Evolutionary conservation across 73 alveolate genomes (phyloP), one percentile per base, ranked within the genome.

Genomic region (Effrenium voratum): DNA sequence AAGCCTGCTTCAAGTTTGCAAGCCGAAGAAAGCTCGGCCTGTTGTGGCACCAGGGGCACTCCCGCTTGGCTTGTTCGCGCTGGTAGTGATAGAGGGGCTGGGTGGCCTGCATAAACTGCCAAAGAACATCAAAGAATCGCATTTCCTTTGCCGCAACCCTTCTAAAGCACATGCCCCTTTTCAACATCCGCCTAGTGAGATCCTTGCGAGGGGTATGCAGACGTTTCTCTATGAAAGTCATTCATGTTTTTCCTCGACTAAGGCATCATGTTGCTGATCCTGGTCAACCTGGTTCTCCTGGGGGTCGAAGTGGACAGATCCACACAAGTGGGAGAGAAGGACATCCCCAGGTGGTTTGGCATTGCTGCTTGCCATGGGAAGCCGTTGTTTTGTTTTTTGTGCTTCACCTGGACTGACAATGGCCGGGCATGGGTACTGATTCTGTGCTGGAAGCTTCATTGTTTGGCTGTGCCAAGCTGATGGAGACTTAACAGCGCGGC

Each of bases 261-360:
- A 87, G 95, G 95, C 77, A 40, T 87, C 45, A 87, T 87, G 95
- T 28, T 45, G n/a, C 32, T 90, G 96, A 90, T 90, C 87, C 63
- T 90, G 55, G 52, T 90, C 87, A 90, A 90, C 41, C 24, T 90
- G 96, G 83, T 90, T 50, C 87, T 90, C 30, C 43, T 90, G 46
- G 96, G 96, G 59, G 57, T 90, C 26, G 96, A 90, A 57, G 87
- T 90, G 43, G 87, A 90, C 32, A 66, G 28, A 41, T 86, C 96
- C 44, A 68, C 96, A 15, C 41, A 24, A 19, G 44, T 90, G 87
- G 96, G 96, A 0, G 87, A 90, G 26, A 50, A 47, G 40, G 92
- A 81, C 73, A 49, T 81, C 49, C 92, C 92, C 5, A n/a, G 72
- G 50, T 81, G 92, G 92, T 81, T 19, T 50, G 92, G 92, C 92